These are phyloP conservation scores for Aspergillus transmontanensis DNA, from an alignment of 2,329 filamentous ascomycete species.

Conservation along the genomic window DNA sequence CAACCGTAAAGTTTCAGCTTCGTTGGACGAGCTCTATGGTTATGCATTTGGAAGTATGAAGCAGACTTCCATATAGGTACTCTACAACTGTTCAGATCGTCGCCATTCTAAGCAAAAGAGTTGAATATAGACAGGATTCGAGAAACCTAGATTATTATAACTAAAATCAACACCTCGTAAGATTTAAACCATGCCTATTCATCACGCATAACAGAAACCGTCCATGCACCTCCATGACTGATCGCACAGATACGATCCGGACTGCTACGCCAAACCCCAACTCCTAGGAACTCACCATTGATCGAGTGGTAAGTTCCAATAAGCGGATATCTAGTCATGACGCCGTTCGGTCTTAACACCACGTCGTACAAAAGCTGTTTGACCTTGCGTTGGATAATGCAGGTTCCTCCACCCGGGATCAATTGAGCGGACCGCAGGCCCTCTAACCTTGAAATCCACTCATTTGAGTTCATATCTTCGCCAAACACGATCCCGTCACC, in stretches of 20 bases:
- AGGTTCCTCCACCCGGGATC: neutral
- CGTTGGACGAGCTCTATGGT: neutral
- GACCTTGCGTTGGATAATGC: slow-evolving; percentile 8
- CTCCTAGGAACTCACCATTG: slow-evolving; percentile 27
- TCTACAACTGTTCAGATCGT: neutral
- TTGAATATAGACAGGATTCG: neutral
- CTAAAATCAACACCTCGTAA: neutral
- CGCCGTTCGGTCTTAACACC: neutral
- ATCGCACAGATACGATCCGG: slow-evolving; percentile 22
- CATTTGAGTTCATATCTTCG: neutral
- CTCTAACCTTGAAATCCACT: slow-evolving; percentile 8
- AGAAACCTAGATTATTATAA: neutral
- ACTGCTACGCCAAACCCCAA: slow-evolving; percentile 30
- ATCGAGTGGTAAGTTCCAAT: slow-evolving; percentile 30
- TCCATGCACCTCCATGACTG: slow-evolving; percentile 18
- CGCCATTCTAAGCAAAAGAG: fast-evolving
- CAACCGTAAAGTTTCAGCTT: neutral
- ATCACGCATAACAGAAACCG: slow-evolving; percentile 15
- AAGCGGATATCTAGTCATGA: slow-evolving; percentile 9
- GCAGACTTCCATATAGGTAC: neutral
- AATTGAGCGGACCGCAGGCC: slow-evolving; percentile 1
- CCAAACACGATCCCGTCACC: slow-evolving; percentile 10
- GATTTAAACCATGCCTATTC: neutral
- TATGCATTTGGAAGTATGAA: neutral
- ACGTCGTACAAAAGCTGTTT: neutral